Base-by-base conservation (phyloP, 2,329 filamentous ascomycete genomes). In the Aspergillus sclerotialis region DNA sequence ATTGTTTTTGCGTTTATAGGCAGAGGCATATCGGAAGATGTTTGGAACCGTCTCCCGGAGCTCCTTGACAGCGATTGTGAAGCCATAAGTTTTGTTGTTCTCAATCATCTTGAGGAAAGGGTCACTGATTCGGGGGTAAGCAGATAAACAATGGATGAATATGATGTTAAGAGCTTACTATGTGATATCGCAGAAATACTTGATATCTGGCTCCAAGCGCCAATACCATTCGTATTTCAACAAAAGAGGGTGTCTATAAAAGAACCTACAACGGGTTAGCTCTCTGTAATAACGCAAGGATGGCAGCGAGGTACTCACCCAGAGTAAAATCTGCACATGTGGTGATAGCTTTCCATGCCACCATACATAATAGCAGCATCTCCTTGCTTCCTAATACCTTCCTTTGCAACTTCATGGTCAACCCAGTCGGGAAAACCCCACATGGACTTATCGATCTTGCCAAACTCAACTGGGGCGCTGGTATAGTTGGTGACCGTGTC, bases 221-320 rank as follows among this genome's bases (percentile, higher is more conserved):
- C 92, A 98, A 71, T 98, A 98, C 92, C 92, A 98, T 58, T 96
- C 88, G 66, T 96, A 98, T 65, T 96, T 96, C 57, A 84, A 77
- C 29, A 98, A 76, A 21, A 96, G 76, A 45, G 89, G 84, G 59
- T 98, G 92, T 63, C 95, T 94, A 72, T 92, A 98, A 68, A 98
- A 98, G 67, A 93, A 92, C 28, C 87, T 81, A 38, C 7, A 18
- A 43, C 30, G 47, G 50, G 31, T 55, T 37, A 51, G 44, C 28
- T 25, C 11, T 13, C 7, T n/a, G 23, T 7, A 19, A 10, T 27
- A 24, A 8, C 9, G 10, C 7, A 12, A 18, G 14, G 5, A 23
- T 7, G 4, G 4, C 12, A 15, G n/a, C 26, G 9, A n/a, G 18
- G 7, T 30, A 65, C 79, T 53, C 70, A 92, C 83, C 90, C 92